phyloP scores from a whole-genome alignment of 2,329 filamentous ascomycete species.

The Xylaria sp. region DNA sequence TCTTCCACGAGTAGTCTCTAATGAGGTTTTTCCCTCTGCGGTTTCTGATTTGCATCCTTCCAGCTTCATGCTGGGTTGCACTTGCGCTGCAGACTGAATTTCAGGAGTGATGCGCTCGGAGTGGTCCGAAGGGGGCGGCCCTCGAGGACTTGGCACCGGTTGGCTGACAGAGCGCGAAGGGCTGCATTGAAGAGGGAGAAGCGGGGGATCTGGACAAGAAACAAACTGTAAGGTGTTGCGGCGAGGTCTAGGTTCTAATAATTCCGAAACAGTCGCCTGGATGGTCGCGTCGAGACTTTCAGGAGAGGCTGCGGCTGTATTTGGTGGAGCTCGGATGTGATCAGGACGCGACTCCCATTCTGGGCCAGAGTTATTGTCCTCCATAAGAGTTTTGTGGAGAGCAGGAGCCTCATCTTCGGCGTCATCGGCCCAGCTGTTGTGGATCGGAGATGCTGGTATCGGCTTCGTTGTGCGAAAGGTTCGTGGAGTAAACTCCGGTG shows the following conservation, averaged over 20 bases:
- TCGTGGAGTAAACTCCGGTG: constrained; percentile 66
- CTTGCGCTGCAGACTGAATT: constrained; percentile 4
- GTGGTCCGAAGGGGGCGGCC: constrained; percentile 13
- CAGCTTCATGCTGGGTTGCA: constrained; percentile 15
- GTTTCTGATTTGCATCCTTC: constrained; percentile 15
- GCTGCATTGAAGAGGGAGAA: constrained; percentile 41
- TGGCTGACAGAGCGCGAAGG: constrained; percentile 47
- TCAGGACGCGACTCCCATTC: constrained; percentile 26
- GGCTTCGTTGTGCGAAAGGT: constrained; percentile 43
- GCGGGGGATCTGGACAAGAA: constrained; percentile 44
- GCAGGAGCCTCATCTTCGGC: constrained; percentile 41
- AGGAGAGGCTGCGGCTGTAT: constrained; percentile 36
- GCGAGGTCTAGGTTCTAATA: constrained; percentile 40
- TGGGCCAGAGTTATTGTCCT: constrained; percentile 38
- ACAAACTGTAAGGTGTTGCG: constrained; percentile 47
- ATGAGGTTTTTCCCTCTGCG: constrained; percentile 27
- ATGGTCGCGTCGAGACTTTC: constrained; percentile 28
- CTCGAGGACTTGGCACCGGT: constrained; percentile 39
- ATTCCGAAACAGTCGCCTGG: constrained; percentile 27
- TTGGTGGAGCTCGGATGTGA: constrained; percentile 35
- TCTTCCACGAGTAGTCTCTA: constrained; percentile 38
- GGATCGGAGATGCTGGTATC: constrained; percentile 37
- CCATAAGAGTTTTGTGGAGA: constrained; percentile 15
- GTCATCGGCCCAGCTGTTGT: constrained; percentile 48
- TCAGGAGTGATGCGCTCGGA: constrained; percentile 8